These are phyloP conservation scores for Suillus plorans DNA, from an alignment of 768 basidiomycete genomes.

Conservation along the genomic window DNA sequence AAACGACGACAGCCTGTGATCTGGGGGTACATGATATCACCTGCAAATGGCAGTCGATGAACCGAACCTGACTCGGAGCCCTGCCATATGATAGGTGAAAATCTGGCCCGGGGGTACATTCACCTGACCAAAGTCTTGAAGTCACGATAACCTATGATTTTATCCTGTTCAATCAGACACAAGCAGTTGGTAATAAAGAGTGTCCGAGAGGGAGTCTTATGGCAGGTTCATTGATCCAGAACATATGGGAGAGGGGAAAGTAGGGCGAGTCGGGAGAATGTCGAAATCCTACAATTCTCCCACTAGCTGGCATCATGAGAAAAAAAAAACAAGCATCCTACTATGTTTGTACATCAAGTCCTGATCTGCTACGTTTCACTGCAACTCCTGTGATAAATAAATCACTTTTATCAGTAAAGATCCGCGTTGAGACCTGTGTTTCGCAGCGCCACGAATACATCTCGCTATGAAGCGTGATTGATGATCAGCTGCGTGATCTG, in stretches of 20 bases:
- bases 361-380: neutral
- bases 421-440: neutral
- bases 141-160: neutral
- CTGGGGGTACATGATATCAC: neutral
- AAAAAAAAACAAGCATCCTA: neutral
- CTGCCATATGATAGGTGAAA: neutral
- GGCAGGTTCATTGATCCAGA: neutral
- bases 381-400: neutral
- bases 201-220: neutral
- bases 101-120: too few relatives aligned
- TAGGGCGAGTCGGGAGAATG: neutral
- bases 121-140: neutral
- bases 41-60: neutral
- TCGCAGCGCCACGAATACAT: neutral
- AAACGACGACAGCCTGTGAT: neutral
- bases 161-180: neutral
- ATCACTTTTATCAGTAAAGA: neutral
- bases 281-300: neutral
- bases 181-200: neutral
- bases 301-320: neutral
- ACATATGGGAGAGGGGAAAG: neutral
- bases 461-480: neutral
- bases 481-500: neutral
- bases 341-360: neutral
- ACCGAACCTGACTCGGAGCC: neutral